Evolutionary conservation across 129 eudicot species (phyloP).

Genomic region (Arctium minus): DNA sequence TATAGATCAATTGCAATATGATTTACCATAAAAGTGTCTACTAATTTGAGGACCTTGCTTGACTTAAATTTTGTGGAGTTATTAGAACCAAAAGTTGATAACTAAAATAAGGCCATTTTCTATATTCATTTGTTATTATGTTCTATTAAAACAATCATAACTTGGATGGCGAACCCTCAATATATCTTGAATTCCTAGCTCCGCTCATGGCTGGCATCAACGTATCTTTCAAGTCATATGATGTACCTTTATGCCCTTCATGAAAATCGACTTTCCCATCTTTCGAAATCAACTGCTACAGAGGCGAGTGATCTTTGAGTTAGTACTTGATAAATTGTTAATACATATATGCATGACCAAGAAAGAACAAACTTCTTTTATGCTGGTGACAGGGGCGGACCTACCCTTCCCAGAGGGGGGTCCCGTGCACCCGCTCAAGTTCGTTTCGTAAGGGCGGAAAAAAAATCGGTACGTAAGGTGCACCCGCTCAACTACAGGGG

Average conservation of each 20-base stretch:
- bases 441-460: too few relatives aligned
- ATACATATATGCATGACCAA: neutral
- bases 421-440: too few relatives aligned
- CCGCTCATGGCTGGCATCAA: neutral
- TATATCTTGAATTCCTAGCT: neutral
- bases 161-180: too few relatives aligned
- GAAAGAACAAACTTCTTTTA: neutral
- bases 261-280: neutral
- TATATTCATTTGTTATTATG: too few relatives aligned
- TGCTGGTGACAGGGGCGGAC: too few relatives aligned
- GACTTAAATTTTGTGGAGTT: neutral
- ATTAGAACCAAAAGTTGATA: neutral
- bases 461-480: too few relatives aligned
- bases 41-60: neutral
- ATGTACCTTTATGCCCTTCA: neutral
- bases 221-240: neutral
- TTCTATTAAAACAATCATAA: too few relatives aligned
- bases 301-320: neutral
- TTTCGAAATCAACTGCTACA: neutral
- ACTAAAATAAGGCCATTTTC: neutral
- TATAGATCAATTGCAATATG: neutral
- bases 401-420: too few relatives aligned
- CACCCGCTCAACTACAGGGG: too few relatives aligned
- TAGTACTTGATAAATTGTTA: neutral
- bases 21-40: neutral